Evolutionary conservation across 768 basidiomycete genomes (phyloP).

Genomic region (Trametes maxima): DNA sequence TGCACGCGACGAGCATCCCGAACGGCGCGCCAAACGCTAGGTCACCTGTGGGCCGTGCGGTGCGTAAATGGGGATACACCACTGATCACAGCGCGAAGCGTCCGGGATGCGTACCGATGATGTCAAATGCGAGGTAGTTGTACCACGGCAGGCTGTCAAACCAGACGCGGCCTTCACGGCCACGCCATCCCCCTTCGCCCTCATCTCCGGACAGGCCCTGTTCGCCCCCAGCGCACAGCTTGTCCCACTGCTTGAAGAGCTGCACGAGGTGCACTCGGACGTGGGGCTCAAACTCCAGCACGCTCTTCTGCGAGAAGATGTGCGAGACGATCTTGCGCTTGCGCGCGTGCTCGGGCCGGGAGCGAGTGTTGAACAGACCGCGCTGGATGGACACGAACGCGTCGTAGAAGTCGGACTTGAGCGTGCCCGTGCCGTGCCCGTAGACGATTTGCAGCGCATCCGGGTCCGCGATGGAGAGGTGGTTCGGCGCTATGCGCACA

Average conservation of each 20-base stretch:
- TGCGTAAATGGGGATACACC: slow-evolving; percentile 23
- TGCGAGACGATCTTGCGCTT: slow-evolving; percentile 92
- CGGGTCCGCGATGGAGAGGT: slow-evolving; percentile 59
- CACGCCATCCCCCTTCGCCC: slow-evolving; percentile 64
- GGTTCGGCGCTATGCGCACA: slow-evolving; percentile 48
- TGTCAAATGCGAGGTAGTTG: slow-evolving; percentile 71
- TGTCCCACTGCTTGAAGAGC: slow-evolving; percentile 76
- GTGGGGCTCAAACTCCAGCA: slow-evolving; percentile 85
- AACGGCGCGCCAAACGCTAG: slow-evolving; percentile 88
- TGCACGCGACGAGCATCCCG: slow-evolving; percentile 79
- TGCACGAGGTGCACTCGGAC: slow-evolving; percentile 66
- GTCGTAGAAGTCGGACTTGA: slow-evolving; percentile 63
- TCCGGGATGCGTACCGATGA: slow-evolving; percentile 54
- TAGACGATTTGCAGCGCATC: slow-evolving; percentile 76
- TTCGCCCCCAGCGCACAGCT: slow-evolving; percentile 54
- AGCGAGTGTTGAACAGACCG: slow-evolving; percentile 80
- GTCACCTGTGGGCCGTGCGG: slow-evolving; percentile 56
- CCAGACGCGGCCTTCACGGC: slow-evolving; percentile 66
- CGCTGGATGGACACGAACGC: slow-evolving; percentile 40
- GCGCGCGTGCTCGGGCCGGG: slow-evolving; percentile 76
- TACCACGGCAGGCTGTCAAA: slow-evolving; percentile 73
- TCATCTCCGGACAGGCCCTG: slow-evolving; percentile 61
- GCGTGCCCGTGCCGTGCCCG: slow-evolving; percentile 81
- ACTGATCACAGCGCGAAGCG: background rate
- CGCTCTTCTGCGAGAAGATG: slow-evolving; percentile 83